A percentile compares a stretch with the other conserved stretches of the same genome.
phyloP scores from a whole-genome alignment of 192 early-diverging fungal species.

The Chytriomyces hyalinus region DNA sequence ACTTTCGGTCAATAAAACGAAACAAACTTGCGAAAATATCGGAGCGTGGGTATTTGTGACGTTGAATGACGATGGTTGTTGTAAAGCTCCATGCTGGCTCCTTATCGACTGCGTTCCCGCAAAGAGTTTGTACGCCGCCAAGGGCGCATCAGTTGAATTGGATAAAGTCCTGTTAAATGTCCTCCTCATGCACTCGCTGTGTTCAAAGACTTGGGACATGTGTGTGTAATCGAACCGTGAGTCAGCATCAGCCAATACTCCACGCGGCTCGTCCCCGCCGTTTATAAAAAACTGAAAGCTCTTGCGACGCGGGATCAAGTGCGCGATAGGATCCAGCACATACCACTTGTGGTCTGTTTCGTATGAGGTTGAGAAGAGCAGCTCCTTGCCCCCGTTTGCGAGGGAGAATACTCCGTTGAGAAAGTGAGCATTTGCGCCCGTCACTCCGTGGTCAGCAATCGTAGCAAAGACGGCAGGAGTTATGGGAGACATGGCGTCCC shows the following conservation, averaged over 20 bases:
- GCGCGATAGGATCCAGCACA: background rate
- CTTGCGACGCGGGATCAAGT: background rate
- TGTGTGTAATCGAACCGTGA: background rate
- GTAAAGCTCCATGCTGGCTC: background rate
- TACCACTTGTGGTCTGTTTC: no score
- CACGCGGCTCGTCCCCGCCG: background rate
- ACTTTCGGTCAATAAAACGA: background rate
- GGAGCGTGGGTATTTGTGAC: background rate
- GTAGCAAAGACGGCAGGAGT: no score
- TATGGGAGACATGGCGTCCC: no score
- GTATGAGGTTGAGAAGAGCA: no score
- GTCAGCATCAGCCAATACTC: background rate
- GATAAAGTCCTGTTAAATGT: no score
- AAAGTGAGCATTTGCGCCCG: no score
- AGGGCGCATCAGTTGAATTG: no score
- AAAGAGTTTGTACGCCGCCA: background rate
- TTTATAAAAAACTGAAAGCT: background rate
- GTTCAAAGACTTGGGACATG: background rate
- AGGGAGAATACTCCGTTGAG: no score
- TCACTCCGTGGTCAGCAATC: no score
- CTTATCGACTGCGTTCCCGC: background rate
- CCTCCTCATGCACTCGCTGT: background rate
- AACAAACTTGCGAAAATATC: constrained; percentile 1
- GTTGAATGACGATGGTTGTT: background rate
- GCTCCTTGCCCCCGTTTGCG: no score